Base-by-base conservation (phyloP, 108 stramenopile genomes). In the Skeletonema potamos region DNA sequence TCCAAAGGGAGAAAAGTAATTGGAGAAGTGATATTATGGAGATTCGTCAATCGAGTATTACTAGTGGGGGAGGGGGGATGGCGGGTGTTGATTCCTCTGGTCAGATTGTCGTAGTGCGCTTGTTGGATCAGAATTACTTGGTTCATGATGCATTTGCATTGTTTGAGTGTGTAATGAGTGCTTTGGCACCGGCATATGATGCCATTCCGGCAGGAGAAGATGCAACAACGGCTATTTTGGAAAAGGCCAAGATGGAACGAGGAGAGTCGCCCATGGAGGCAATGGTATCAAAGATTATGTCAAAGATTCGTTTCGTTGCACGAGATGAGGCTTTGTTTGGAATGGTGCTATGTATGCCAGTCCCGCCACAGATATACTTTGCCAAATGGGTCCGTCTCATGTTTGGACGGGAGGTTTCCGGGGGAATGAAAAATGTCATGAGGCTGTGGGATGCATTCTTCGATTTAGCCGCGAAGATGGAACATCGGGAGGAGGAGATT, bases 371-470 rank as follows among this genome's bases (percentile, higher is more conserved):
- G 39, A 65, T 90, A 6, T 89, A 90, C 54, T 88, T 85, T 68
- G 84, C 86, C 20, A 72, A 86, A 61, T 92, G 89, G 93, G 74
- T 92, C 20, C 86, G 91, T 7, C 76, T 94, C 6, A 74, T 94
- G 83, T 92, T 90, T 73, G 85, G 83, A 1, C 63, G 93, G 64
- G 93, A 94, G 66, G 81, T 82, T 11, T 36, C 71, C 4, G 76
- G 81, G 4, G 77, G 77, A 4, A 66, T 81, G 51, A 44, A 77
- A 3, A 18, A 48, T 56, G 84, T 82, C 18, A 34, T 85, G 81
- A 29, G 58, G 15, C 59, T 85, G 27, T 85, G 82, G 84, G 84
- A 85, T 72, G 70, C 39, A 28, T 85, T 91, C 68, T 86, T 89
- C 39, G 83, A 79, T 54, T 67, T 78, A 18, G 77, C 77, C 20